Evolutionary conservation across 306 rosid genomes (phyloP), one percentile per base, ranked within the genome.

Genomic region (Lathyrus aphaca): DNA sequence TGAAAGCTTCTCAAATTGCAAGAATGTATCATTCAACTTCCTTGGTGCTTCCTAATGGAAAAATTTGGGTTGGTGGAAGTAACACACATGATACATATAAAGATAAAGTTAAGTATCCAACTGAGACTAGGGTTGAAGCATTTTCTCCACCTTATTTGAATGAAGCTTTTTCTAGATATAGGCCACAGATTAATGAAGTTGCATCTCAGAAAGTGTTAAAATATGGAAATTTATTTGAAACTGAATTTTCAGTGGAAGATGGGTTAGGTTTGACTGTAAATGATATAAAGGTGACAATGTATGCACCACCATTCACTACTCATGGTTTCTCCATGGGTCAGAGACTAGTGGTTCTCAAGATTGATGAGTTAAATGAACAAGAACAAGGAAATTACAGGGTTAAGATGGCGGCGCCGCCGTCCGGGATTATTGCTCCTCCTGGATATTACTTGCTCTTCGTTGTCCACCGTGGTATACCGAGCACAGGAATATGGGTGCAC

Each of bases 301-400:
- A 86, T 63, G 43, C 76, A 4, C 92, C 95, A 3, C 97, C 99
- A 0, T 95, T 95, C 67, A 95, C 99, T 4, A 95, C 99, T 42
- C 99, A 91, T 19, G 99, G 99, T 0, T 81, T 59, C 66, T 91
- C 99, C 0, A 84, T 84, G 99, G 88, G 83, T 21, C 99, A 95
- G 56, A 89, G 97, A 68, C 80, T 87, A 18, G 0, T 95, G 21
- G 23, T 83, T 29, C 75, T 95, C 60, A 74, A 25, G 54, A 64
- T 38, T 9, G 19, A 77, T 3, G 38, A 4, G 5, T 32, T 81
- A 8, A 6, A 10, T 0, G 1, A 1, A 2, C 69, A 44, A 46
- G 10, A 2, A 0, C 14, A 5, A 0, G 82, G 90, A 3, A 2
- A 5, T 40, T 82, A 68, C 39, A 54, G 10, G 19, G n/a, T 82